Conservation (phyloP, 805 yeast genomes). For the Schwanniomyces sp. region DNA sequence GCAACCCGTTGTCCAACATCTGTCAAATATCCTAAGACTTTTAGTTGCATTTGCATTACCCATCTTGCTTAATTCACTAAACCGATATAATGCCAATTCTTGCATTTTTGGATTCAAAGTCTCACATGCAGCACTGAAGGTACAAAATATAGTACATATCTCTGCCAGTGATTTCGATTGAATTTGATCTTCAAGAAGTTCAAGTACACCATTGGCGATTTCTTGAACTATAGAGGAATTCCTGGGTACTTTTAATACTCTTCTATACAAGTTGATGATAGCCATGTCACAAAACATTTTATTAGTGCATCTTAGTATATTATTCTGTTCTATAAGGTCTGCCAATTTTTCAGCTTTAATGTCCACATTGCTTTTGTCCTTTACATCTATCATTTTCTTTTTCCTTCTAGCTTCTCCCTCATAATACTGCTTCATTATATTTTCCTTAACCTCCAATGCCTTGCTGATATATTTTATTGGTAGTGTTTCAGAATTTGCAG, state of each 20-base stretch:
- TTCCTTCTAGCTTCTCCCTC: constrained; percentile 28
- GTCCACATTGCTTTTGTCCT: constrained; percentile 4
- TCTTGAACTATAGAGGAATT: constrained; percentile 49
- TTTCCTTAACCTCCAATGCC: constrained; percentile 28
- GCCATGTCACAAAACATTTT: constrained; percentile 54
- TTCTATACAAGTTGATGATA: constrained; percentile 53
- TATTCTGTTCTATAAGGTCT: constrained; percentile 28
- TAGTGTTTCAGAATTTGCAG: constrained; percentile 4
- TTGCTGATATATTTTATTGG: constrained; percentile 19
- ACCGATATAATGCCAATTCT: constrained; percentile 36
- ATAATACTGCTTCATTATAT: constrained; percentile 16
- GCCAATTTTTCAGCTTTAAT: constrained; percentile 13
- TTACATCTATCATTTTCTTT: constrained; percentile 14
- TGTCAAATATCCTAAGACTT: constrained; percentile 47
- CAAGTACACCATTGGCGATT: constrained; percentile 40
- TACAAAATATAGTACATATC: constrained; percentile 54
- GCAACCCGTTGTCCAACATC: constrained; percentile 54
- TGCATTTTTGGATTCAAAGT: constrained; percentile 36
- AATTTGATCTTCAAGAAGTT: constrained; percentile 36
- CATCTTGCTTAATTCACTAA: constrained; percentile 38
- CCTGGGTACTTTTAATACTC: constrained; percentile 51
- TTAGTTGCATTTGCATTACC: constrained; percentile 46
- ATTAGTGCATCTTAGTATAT: constrained; percentile 47
- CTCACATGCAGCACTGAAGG: constrained; percentile 62
- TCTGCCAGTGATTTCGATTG: constrained; percentile 51